phyloP scores from a whole-genome alignment of 495 filamentous ascomycete genomes.

The Staphylotrichum longicolle region DNA sequence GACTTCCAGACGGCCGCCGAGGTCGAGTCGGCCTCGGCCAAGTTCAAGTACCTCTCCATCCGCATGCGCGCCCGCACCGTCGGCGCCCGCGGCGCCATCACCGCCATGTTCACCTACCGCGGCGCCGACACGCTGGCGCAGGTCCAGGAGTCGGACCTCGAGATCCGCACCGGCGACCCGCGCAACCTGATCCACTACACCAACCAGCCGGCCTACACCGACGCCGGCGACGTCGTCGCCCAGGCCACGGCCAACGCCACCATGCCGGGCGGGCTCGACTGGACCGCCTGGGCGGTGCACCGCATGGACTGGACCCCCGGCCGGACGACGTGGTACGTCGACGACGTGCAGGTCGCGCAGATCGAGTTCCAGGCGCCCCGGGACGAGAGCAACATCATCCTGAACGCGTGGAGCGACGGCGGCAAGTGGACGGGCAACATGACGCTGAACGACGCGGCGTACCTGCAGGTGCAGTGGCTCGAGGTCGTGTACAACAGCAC shows the following conservation, averaged over 20 bases:
- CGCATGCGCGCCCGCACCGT: constrained; percentile 58
- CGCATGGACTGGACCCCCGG: constrained; percentile 68
- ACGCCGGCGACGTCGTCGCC: constrained; percentile 44
- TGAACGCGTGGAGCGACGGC: constrained; percentile 78
- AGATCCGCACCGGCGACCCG: constrained; percentile 64
- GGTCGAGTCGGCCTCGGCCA: constrained; percentile 54
- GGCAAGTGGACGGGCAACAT: constrained; percentile 73
- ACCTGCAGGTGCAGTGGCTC: constrained; percentile 71
- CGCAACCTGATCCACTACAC: constrained; percentile 61
- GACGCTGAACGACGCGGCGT: constrained; percentile 55
- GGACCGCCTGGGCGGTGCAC: constrained; percentile 69
- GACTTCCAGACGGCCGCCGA: constrained; percentile 62
- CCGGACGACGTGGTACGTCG: constrained; percentile 65
- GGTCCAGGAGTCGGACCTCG: constrained; percentile 74
- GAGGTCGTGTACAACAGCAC: constrained; percentile 67
- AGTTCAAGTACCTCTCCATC: constrained; percentile 59
- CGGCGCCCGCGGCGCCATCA: constrained; percentile 59
- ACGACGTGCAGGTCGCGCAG: constrained; percentile 54
- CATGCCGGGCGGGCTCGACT: constrained; percentile 46
- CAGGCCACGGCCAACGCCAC: constrained; percentile 49
- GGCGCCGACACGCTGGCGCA: constrained; percentile 31
- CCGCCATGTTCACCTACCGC: constrained; percentile 68
- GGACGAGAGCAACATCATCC: constrained; percentile 56
- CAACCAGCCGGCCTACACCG: constrained; percentile 62
- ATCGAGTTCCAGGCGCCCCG: constrained; percentile 63